Percentiles rank a stretch among this genome's conserved stretches.
Evolutionary conservation across 768 basidiomycete genomes (phyloP).

Genomic region (Kwoniella dendrophila): DNA sequence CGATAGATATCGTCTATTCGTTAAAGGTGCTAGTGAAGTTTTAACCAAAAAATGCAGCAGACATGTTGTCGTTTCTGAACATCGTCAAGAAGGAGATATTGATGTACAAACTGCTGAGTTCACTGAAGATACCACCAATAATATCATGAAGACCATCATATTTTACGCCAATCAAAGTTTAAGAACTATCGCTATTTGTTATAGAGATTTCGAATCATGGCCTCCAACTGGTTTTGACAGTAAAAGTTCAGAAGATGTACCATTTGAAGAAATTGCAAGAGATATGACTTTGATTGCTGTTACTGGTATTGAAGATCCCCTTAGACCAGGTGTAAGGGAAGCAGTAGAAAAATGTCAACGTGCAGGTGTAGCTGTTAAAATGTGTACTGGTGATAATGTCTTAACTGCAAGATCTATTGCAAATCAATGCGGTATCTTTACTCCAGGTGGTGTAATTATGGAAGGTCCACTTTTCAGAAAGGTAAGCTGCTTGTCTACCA

Average conservation of each 20-base stretch:
- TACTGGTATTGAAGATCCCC: slow-evolving; percentile 93
- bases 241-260: slow-evolving; percentile 44
- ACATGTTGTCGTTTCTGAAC: slow-evolving; percentile 68
- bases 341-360: slow-evolving; percentile 83
- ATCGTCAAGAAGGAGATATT: slow-evolving; percentile 31
- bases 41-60: slow-evolving; percentile 72
- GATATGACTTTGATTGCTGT: slow-evolving; percentile 85
- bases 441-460: slow-evolving; percentile 92
- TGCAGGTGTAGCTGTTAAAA: slow-evolving; percentile 92
- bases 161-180: slow-evolving; percentile 97
- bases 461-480: slow-evolving; percentile 89
- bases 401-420: slow-evolving; percentile 83
- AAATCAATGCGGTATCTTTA: slow-evolving; percentile 92
- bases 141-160: slow-evolving; percentile 86
- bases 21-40: slow-evolving; percentile 95
- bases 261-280: slow-evolving; percentile 68
- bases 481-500: slow-evolving; percentile 11
- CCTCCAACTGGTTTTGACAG: slow-evolving; percentile 71
- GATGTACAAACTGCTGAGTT: slow-evolving; percentile 66
- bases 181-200: slow-evolving; percentile 91
- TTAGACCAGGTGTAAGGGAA: slow-evolving; percentile 83
- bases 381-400: slow-evolving; percentile 98
- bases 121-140: slow-evolving; percentile 69
- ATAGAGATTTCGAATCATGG: slow-evolving; percentile 83
- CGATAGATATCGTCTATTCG: slow-evolving; percentile 67